Percentiles rank a stretch among this genome's conserved stretches.
Evolutionary conservation across 768 basidiomycete genomes (phyloP).

Genomic region (Chiua virens): DNA sequence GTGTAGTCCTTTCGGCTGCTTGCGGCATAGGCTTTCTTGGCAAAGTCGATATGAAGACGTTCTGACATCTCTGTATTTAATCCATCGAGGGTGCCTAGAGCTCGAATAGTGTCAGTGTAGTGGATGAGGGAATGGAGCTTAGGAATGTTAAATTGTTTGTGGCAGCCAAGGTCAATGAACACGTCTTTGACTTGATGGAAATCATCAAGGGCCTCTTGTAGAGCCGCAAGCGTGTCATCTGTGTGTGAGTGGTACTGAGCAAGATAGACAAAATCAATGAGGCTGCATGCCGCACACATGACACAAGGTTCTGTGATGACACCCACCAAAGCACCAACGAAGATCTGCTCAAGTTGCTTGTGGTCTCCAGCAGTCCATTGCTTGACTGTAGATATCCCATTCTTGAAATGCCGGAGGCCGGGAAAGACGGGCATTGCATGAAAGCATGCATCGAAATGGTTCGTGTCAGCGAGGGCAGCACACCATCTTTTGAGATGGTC

Average conservation of each 20-base stretch:
- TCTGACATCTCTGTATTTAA: background rate
- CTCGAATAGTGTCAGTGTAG: background rate
- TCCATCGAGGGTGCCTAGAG: background rate
- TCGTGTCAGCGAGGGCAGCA: accelerated
- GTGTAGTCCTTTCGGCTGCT: background rate
- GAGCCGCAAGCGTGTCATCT: background rate
- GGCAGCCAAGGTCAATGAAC: background rate
- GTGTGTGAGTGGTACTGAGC: background rate
- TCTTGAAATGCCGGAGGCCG: background rate
- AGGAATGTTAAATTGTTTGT: background rate
- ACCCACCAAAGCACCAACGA: too few relatives aligned
- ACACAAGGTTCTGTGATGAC: too few relatives aligned
- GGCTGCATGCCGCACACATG: background rate
- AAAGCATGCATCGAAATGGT: background rate
- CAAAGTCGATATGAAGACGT: background rate
- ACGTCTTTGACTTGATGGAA: background rate
- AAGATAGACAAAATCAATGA: background rate
- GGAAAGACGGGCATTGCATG: background rate
- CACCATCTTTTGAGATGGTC: constrained; percentile 5
- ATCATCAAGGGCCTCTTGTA: background rate
- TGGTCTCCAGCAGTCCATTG: background rate
- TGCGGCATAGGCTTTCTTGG: background rate
- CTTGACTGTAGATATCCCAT: background rate
- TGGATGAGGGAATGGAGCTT: background rate
- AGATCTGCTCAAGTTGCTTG: background rate